Base-by-base conservation (phyloP, 192 early-diverging fungal species). In the Coemansia sp. region DNA sequence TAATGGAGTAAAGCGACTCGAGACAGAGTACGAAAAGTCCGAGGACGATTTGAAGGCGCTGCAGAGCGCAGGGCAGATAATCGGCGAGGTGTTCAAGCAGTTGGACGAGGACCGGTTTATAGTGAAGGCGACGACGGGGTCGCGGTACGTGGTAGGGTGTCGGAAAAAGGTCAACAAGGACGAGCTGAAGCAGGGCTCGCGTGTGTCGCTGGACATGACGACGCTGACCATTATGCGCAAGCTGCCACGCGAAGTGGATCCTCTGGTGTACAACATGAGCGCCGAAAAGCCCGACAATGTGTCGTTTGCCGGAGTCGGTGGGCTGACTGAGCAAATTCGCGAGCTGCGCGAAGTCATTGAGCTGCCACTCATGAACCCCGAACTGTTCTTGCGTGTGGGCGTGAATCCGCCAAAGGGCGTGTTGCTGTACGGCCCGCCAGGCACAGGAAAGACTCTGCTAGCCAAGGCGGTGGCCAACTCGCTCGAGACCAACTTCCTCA, bases 141-240 rank as follows among this genome's bases (percentile, higher is more conserved):
- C 97, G 27, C 91, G 97, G 38, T 98, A 99, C 75, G 94, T 99
- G 35, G 97, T 99, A 16, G 96, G 96, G 9, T 98, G 96, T 77
- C 85, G 97, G 4, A 94, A 88, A 64, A 94, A 92, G 64, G 87
- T 99, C 43, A 89, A 94, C 61, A 98, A 98, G 77, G 90, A 89
- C 49, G 95, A 97, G 68, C 84, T 99, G 27, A 97, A 95, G 73
- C 92, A 93, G 67, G 94, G 95, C n/a, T 87, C 93, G 38, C 93
- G 97, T 47, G 97, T 99, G n/a, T 90, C 97, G 4, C 84, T 99
- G 54, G 97, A 99, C 75, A 99, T 99, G 94, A 99, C 97, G 21
- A 99, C 97, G 6, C 84, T 99, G 65, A 99, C 97, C n/a, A 99
- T 99, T 64, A 99, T 99, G 97, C 90, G 97, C 39, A 89, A 94